Evolutionary conservation across 2,329 filamentous ascomycete species (phyloP).

Genomic region (Fusarium haematococcum): DNA sequence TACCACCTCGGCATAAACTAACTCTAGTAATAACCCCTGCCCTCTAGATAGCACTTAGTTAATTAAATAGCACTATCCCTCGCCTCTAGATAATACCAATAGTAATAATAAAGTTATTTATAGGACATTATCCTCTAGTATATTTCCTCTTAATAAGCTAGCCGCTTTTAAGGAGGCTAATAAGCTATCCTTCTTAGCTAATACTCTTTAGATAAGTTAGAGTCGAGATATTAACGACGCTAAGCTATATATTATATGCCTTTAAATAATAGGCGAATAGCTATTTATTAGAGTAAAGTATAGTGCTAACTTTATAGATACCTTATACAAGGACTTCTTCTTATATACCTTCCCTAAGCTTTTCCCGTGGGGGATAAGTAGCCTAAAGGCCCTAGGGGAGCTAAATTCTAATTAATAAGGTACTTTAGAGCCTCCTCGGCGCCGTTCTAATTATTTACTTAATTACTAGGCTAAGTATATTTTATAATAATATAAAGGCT

Average conservation of each 20-base stretch:
- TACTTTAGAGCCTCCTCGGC: too few species aligned
- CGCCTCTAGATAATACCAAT: background rate
- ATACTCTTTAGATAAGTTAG: background rate
- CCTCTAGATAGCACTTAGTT: background rate
- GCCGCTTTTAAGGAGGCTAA: slow-evolving; percentile 5
- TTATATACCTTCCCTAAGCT: too few species aligned
- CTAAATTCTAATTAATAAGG: too few species aligned
- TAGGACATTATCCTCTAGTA: background rate
- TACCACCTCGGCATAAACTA: background rate
- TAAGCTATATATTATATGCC: background rate
- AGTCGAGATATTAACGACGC: background rate
- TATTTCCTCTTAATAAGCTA: slow-evolving; percentile 7
- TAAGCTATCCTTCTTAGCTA: slow-evolving; percentile 4
- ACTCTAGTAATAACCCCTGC: background rate
- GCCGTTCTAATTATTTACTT: too few species aligned
- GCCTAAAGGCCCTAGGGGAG: too few species aligned
- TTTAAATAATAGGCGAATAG: background rate
- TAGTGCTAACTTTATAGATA: background rate
- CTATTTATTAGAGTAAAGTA: slow-evolving; percentile 4
- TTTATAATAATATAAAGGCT: too few species aligned
- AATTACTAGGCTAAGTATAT: too few species aligned
- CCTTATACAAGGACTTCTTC: slow-evolving; percentile 2
- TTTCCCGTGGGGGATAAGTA: too few species aligned
- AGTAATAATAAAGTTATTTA: background rate
- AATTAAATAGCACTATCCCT: background rate